Evolutionary conservation across 202 grass and related monocot species (phyloP), one percentile per base, ranked within the genome.

Genomic region (Schoenoplectus tabernaemontani): DNA sequence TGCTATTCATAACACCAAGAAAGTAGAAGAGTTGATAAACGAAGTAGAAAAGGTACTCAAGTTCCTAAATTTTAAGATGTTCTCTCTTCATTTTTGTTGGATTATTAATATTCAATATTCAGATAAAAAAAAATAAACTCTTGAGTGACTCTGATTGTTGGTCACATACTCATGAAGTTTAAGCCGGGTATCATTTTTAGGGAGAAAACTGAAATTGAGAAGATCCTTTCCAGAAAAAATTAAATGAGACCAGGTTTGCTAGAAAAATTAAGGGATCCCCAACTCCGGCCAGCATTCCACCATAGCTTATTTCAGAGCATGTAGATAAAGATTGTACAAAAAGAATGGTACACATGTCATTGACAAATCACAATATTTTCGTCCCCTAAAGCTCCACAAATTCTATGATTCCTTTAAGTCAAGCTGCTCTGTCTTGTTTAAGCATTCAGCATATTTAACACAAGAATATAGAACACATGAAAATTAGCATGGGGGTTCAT

Each of bases 1-100:
- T 58, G 19, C 62, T 53, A 64, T 33, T 73, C 77, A 71, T 60
- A 85, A 69, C 41, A 39, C 16, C 38, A 36, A 65, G 84, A 88
- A 90, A 85, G 59, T 81, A 57, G 84, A 89, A 81, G 88, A 94
- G 28, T 51, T 15, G 48, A 83, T 23, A 81, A 69, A 32, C 78
- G 84, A 86, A 89, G 88, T 66, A 41, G 86, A 90, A 51, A 92
- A 92, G 90, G 95, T 98, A 87, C 48, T 78, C 19, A 3, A 75
- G 13, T 26, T 82, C 57, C 15, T 61, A 10, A 60, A 64, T 12
- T 33, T 53, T 74, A n/a, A 51, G 26, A 54, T 8, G 11, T 17
- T 74, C 9, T 22, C 44, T 33, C 42, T 11, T 72, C 23, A 16
- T 73, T 54, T 54, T 28, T 54, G 46, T 34, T 54, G 23, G 54